These are phyloP conservation scores for Chionographis japonica DNA, from an alignment of 106 monocot genomes.

Conservation along the genomic window DNA sequence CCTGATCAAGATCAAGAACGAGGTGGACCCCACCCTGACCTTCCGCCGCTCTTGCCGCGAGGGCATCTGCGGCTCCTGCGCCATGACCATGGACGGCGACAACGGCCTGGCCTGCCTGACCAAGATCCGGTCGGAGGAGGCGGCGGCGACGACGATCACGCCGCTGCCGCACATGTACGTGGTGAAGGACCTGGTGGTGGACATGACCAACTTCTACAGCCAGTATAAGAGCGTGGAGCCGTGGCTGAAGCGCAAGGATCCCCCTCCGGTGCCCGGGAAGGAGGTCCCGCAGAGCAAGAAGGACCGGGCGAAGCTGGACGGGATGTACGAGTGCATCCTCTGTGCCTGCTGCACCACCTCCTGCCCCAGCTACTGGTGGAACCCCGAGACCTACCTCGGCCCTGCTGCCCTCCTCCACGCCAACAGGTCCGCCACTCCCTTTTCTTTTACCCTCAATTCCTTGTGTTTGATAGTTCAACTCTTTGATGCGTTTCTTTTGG, in stretches of 20 bases:
- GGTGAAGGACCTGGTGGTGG: constrained; percentile 92
- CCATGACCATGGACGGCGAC: constrained; percentile 92
- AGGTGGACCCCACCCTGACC: constrained; percentile 72
- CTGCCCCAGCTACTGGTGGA: constrained; percentile 99
- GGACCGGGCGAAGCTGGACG: constrained; percentile 86
- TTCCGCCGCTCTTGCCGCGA: constrained; percentile 77
- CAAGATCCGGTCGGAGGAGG: constrained; percentile 33
- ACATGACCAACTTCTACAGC: constrained; percentile 95
- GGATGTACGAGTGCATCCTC: constrained; percentile 97
- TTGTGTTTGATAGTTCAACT: too few relatives aligned
- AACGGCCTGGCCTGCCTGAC: constrained; percentile 92
- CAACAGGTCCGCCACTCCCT: constrained; percentile 42
- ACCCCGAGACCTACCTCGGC: constrained; percentile 86
- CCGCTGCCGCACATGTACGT: constrained; percentile 97
- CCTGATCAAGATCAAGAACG: constrained; percentile 93
- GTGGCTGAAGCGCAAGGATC: constrained; percentile 93
- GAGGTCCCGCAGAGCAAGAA: constrained; percentile 81
- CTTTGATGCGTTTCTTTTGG: too few relatives aligned
- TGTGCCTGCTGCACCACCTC: constrained; percentile 94
- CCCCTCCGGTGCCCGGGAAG: constrained; percentile 46
- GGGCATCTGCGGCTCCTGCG: constrained; percentile 87
- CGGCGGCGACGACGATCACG: constrained; percentile 34
- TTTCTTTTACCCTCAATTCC: too few relatives aligned
- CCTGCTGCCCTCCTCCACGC: constrained; percentile 95
- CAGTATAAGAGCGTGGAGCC: constrained; percentile 98